These are phyloP conservation scores for Lindgomyces ingoldianus DNA, from an alignment of 495 filamentous ascomycete genomes.

Conservation along the genomic window DNA sequence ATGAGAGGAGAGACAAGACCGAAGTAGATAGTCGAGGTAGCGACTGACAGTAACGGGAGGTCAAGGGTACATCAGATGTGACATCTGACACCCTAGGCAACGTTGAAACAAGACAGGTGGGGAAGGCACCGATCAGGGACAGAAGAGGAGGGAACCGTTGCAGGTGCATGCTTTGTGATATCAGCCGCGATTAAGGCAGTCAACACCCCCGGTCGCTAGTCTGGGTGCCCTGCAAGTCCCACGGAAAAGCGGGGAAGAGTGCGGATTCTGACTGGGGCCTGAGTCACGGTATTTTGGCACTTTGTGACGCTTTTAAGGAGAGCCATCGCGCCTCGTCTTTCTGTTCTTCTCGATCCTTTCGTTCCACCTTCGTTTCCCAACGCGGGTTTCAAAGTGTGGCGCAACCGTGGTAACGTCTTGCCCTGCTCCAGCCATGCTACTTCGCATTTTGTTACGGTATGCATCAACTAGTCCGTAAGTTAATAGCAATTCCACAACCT, in stretches of 20 bases:
- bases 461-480: constrained; percentile 71
- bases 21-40: not conserved
- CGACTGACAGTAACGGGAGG: not conserved
- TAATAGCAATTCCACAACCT: constrained; percentile 11
- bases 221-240: constrained; percentile 23
- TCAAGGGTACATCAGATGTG: too few relatives aligned
- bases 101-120: constrained; percentile 10
- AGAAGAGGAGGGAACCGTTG: not conserved
- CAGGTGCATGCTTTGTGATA: not conserved
- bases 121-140: constrained; percentile 9
- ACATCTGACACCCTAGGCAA: constrained; percentile 9
- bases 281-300: not conserved
- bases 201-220: constrained; percentile 25
- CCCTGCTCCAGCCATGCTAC: constrained; percentile 70
- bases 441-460: constrained; percentile 90
- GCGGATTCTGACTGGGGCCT: constrained; percentile 23
- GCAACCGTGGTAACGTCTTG: constrained; percentile 70
- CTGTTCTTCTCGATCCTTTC: constrained; percentile 62
- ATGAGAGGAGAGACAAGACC: not conserved
- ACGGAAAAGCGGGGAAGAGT: constrained; percentile 21
- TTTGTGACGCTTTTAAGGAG: constrained; percentile 40
- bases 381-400: constrained; percentile 84
- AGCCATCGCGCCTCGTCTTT: constrained; percentile 37
- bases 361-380: constrained; percentile 79
- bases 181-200: constrained; percentile 20